These are phyloP conservation scores for Fusarium guadeloupense DNA, from an alignment of 2,329 filamentous ascomycete genomes.

Conservation along the genomic window DNA sequence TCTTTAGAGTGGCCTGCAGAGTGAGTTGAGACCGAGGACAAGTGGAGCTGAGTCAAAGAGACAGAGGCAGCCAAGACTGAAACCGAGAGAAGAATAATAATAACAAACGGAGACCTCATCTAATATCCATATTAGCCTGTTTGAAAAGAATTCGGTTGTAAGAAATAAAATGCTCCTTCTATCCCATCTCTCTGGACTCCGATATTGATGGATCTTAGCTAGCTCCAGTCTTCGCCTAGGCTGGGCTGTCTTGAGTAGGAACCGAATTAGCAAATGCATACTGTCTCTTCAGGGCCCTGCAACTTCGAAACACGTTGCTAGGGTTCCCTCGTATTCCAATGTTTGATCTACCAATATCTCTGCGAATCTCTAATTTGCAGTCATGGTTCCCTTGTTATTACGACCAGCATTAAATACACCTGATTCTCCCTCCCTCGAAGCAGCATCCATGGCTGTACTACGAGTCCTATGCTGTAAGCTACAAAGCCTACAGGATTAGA, in stretches of 20 bases:
- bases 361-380: constrained; percentile 15
- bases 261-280: constrained; percentile 4
- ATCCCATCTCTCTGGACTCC: neutral
- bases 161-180: neutral
- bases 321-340: constrained; percentile 29
- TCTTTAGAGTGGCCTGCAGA: constrained; percentile 7
- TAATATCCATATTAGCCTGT: constrained; percentile 27
- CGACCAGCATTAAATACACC: constrained; percentile 25
- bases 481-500: constrained; percentile 17
- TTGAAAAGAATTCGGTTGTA: constrained; percentile 15
- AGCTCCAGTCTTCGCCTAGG: neutral
- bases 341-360: constrained; percentile 28
- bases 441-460: constrained; percentile 9
- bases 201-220: no score
- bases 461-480: neutral
- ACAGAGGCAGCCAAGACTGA: constrained; percentile 12
- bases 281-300: constrained; percentile 6
- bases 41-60: constrained; percentile 19
- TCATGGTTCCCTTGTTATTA: neutral
- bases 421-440: constrained; percentile 23
- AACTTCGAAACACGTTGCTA: constrained; percentile 14
- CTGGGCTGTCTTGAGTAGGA: neutral
- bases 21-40: constrained; percentile 22
- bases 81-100: constrained; percentile 11
- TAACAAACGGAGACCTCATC: constrained; percentile 17